Evolutionary conservation across 768 basidiomycete genomes (phyloP).

Genomic region (Tylopilus subfusipes): DNA sequence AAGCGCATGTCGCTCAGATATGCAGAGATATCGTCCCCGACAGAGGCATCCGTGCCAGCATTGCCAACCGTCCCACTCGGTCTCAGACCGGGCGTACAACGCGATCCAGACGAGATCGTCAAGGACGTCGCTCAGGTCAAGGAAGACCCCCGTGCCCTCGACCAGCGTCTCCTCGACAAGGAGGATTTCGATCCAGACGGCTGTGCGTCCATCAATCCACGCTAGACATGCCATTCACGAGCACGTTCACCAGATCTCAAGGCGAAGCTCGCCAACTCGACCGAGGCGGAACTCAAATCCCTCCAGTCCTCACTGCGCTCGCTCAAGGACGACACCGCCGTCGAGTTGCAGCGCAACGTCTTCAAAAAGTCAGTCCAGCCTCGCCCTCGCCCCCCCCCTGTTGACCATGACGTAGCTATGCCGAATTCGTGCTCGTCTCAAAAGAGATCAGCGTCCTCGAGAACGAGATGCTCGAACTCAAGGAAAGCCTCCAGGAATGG

Average conservation of each 20-base stretch:
- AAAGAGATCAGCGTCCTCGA: conserved; percentile 96
- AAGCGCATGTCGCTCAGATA: conserved; percentile 95
- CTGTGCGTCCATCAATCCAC: conserved; percentile 51
- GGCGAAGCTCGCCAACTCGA: conserved; percentile 84
- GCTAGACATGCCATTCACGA: neutral
- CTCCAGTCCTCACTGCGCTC: conserved; percentile 72
- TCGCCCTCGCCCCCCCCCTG: neutral
- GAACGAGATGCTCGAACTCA: conserved; percentile 96
- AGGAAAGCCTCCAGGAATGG: conserved; percentile 92
- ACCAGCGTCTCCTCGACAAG: conserved; percentile 61
- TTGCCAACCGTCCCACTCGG: conserved; percentile 55
- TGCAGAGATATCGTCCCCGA: conserved; percentile 79
- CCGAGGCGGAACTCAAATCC: conserved; percentile 72
- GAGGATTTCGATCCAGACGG: conserved; percentile 86
- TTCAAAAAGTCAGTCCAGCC: conserved; percentile 76
- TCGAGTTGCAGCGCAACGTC: conserved; percentile 85
- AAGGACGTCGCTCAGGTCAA: conserved; percentile 34
- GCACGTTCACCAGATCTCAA: conserved; percentile 55
- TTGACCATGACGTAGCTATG: conserved; percentile 60
- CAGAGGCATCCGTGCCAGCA: conserved; percentile 50
- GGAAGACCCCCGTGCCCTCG: conserved; percentile 60
- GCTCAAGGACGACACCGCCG: conserved; percentile 68
- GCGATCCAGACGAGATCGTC: conserved; percentile 48
- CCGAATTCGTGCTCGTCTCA: conserved; percentile 93
- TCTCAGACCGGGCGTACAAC: conserved; percentile 33